phyloP scores from a whole-genome alignment of 208 protist species.

The Leishmania major region DNA sequence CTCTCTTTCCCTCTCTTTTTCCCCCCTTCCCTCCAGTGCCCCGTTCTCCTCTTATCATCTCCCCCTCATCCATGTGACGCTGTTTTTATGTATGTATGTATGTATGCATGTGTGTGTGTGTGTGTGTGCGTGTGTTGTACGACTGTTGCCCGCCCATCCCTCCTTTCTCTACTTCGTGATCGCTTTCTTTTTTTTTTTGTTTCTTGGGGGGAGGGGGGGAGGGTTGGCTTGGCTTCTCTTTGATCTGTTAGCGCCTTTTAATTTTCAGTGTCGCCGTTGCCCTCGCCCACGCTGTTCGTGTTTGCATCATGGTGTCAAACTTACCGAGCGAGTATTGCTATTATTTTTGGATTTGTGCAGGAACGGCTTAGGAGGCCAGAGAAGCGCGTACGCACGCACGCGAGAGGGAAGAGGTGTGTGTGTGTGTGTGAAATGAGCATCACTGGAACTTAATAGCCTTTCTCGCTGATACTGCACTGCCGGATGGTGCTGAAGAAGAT shows the following conservation, averaged over 20 bases:
- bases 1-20: slow-evolving; percentile 3
- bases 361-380: background rate
- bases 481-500: background rate
- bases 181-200: background rate
- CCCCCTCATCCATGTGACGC: background rate
- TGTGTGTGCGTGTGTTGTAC: background rate
- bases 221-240: background rate
- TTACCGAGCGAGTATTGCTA: background rate
- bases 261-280: background rate
- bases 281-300: background rate
- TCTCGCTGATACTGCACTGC: background rate
- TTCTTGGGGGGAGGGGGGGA: background rate
- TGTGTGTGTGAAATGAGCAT: no score
- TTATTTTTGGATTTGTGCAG: background rate
- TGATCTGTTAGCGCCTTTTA: no score
- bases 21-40: background rate
- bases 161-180: background rate
- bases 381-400: background rate
- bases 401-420: background rate
- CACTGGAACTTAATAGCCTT: background rate
- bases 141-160: background rate
- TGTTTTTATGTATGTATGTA: background rate
- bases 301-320: background rate
- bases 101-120: background rate
- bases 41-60: slow-evolving; percentile 3